Percentiles rank a stretch among this genome's conserved stretches.
These are phyloP conservation scores for Colletotrichum abscissum DNA, from an alignment of 2,329 filamentous ascomycete genomes.

Conservation along the genomic window DNA sequence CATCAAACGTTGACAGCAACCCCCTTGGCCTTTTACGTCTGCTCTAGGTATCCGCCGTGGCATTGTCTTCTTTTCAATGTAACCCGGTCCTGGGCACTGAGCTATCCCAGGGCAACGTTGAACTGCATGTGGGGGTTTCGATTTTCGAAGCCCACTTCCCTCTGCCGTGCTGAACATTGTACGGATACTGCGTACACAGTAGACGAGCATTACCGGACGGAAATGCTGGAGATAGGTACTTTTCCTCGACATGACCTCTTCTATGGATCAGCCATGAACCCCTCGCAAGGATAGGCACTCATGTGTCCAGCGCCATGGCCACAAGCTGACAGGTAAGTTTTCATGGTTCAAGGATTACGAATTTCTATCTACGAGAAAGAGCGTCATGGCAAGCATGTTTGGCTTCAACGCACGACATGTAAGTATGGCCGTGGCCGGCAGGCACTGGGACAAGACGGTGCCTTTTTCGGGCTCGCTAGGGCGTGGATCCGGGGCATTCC, in stretches of 20 bases:
- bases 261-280: neutral
- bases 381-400: constrained; percentile 20
- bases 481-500: constrained; percentile 1
- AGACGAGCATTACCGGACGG: constrained; percentile 2
- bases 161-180: constrained; percentile 1
- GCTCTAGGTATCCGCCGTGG: constrained; percentile 18
- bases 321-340: neutral
- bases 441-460: constrained; percentile 1
- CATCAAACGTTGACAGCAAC: constrained; percentile 32
- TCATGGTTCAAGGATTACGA: constrained; percentile 25
- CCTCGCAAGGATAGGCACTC: constrained; percentile 1
- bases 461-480: neutral
- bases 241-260: neutral
- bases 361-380: neutral
- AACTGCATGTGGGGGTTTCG: constrained; percentile 20
- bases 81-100: neutral
- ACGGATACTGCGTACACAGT: no score
- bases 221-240: constrained; percentile 3
- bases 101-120: constrained; percentile 17
- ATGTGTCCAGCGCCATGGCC: constrained; percentile 3
- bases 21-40: constrained; percentile 19
- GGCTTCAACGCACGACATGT: neutral
- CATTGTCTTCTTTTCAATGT: neutral
- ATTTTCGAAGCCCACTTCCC: constrained; percentile 14
- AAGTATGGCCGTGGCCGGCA: neutral